Percentiles rank a stretch among this genome's conserved stretches.
Conservation (phyloP, 2,329 filamentous ascomycete species). For the Endoconidiophora polonica region DNA sequence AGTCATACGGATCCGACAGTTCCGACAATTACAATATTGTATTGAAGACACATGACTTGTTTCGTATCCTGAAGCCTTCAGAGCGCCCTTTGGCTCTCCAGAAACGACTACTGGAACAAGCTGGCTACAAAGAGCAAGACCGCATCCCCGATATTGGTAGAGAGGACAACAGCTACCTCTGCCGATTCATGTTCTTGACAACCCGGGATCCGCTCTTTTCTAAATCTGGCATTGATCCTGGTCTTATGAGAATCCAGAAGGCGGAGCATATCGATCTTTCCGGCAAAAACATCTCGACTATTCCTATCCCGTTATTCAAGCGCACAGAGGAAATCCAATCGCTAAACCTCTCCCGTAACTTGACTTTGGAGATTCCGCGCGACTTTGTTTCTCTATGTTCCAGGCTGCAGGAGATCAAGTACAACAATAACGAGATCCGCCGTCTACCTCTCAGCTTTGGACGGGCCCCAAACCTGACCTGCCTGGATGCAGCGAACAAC, state of each 20-base stretch:
- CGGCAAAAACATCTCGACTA: slow-evolving; percentile 79
- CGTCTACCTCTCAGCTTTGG: slow-evolving; percentile 71
- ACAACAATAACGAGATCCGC: slow-evolving; percentile 81
- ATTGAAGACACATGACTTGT: slow-evolving; percentile 79
- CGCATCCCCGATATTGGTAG: slow-evolving; percentile 83
- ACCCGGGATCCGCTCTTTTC: slow-evolving; percentile 37
- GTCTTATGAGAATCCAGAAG: slow-evolving; percentile 68
- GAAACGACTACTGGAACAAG: slow-evolving; percentile 76
- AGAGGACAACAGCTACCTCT: slow-evolving; percentile 94
- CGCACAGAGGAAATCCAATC: slow-evolving; percentile 87
- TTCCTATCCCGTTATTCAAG: slow-evolving; percentile 84
- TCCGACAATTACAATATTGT: slow-evolving; percentile 92
- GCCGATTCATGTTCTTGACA: slow-evolving; percentile 87
- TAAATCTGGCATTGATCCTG: slow-evolving; percentile 55
- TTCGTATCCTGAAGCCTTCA: slow-evolving; percentile 57
- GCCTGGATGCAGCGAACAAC: slow-evolving; percentile 91
- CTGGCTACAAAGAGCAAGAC: slow-evolving; percentile 76
- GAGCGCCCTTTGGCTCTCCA: slow-evolving; percentile 85
- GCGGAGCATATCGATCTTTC: slow-evolving; percentile 88
- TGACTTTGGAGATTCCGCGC: slow-evolving; percentile 81
- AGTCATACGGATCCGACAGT: slow-evolving; percentile 80
- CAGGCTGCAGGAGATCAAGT: slow-evolving; percentile 87
- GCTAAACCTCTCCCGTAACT: slow-evolving; percentile 79
- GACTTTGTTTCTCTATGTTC: slow-evolving; percentile 93
- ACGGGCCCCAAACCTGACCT: slow-evolving; percentile 64